Evolutionary conservation across 75 land plant species (phyloP), one percentile per base, ranked within the genome.

Genomic region (Cupressus sempervirens): DNA sequence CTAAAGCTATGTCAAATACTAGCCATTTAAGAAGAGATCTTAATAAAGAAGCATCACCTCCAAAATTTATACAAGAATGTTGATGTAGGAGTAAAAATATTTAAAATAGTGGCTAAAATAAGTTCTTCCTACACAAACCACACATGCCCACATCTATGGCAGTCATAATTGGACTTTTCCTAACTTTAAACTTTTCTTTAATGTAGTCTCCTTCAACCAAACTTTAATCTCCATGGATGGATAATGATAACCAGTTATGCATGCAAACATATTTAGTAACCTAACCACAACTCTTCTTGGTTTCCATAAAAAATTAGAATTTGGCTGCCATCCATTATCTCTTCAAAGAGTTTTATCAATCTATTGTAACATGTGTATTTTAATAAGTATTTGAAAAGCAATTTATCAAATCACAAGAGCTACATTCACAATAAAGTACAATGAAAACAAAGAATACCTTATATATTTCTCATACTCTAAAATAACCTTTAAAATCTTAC

Each of bases 121-220:
- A 82, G 86, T 35, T 93, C 45, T 87, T 86, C 94, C 90, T 93
- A 95, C 97, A 96, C 89, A 95, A 94, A 84, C 97, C 97, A 86
- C 97, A 94, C 14, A 96, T 96, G 88, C 96, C 97, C 70, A 95
- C 97, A 92, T 95, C 97, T 56, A 96, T 95, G 83, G 97, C 97
- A 86, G 93, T 93, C 97, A 95, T 94, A 84, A 95, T 90, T 62
- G 96, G 97, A 87, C 91, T 95, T 82, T 87, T 94, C 45, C 97
- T 96, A 92, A 90, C 88, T 76, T 92, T 94, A 86, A 95, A 95
- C 83, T 95, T 93, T 35, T 94, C 86, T 0, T 94, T 85, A 74
- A 95, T 96, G 93, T 94, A 94, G 79, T 95, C 97, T 58, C 97
- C 91, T 88, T 95, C 97, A 38, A 91, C 83, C 86, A 94, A 96